phyloP scores from a whole-genome alignment of 371 early-diverging fungal species.

The Mortierella sp. region DNA sequence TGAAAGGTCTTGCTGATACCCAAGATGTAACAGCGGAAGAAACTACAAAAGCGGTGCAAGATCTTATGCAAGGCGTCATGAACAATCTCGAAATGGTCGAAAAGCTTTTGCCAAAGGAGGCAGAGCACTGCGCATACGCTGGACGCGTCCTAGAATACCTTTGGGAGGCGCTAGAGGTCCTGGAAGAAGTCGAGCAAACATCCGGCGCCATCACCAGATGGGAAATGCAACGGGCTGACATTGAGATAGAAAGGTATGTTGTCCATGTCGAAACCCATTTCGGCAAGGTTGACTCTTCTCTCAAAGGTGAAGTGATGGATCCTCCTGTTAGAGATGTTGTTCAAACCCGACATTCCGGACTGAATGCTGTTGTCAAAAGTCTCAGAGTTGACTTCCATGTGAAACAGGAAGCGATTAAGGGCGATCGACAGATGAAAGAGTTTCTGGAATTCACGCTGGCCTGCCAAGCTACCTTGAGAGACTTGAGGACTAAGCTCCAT shows the following conservation, averaged over 20 bases:
- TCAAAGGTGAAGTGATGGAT: conserved; percentile 11
- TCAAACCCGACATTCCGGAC: conserved; percentile 33
- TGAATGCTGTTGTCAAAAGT: conserved; percentile 23
- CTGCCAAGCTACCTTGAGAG: conserved; percentile 29
- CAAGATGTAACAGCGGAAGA: conserved; percentile 42
- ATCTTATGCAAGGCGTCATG: conserved; percentile 43
- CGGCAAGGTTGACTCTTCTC: conserved; percentile 6
- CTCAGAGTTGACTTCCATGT: conserved; percentile 32
- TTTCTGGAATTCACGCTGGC: conserved; percentile 37
- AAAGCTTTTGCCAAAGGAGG: conserved; percentile 44
- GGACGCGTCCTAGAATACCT: conserved; percentile 43
- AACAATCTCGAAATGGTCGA: conserved; percentile 48
- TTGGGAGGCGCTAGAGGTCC: conserved; percentile 18
- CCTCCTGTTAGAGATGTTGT: conserved; percentile 28
- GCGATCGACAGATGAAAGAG: conserved; percentile 52
- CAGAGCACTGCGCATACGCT: conserved; percentile 36
- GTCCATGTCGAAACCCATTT: conserved; percentile 13
- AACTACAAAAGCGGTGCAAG: conserved; percentile 32
- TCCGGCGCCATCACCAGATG: conserved; percentile 28
- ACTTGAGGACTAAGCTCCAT: conserved; percentile 24
- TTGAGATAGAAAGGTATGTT: conserved; percentile 27
- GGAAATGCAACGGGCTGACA: conserved; percentile 54
- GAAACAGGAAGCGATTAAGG: conserved; percentile 47
- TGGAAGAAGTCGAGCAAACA: conserved; percentile 23
- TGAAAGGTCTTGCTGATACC: conserved; percentile 24